Evolutionary conservation across 352 stramenopile genomes (phyloP).

Genomic region (Pythium vanterpoolii): DNA sequence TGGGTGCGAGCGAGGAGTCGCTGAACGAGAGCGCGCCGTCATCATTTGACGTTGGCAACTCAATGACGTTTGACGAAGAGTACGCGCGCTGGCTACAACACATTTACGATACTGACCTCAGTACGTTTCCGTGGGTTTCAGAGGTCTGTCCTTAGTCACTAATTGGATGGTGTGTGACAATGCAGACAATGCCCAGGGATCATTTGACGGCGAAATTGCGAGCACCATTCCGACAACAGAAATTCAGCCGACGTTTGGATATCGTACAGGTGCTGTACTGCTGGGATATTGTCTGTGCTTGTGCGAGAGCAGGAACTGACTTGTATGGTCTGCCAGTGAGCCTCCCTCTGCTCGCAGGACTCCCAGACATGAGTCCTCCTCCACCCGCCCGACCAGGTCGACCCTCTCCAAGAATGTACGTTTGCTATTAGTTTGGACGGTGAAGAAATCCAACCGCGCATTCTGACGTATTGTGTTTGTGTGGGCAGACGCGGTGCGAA

Average conservation of each 20-base stretch:
- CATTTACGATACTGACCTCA: conserved; percentile 81
- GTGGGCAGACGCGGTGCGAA: conserved; percentile 50
- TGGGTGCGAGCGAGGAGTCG: conserved; percentile 71
- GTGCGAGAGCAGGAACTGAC: no score
- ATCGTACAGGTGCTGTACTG: conserved; percentile 29
- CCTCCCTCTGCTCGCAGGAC: conserved; percentile 34
- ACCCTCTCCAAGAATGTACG: conserved; percentile 32
- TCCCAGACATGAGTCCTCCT: conserved; percentile 25
- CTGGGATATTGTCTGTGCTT: conserved; percentile 1
- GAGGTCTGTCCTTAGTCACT: neutral
- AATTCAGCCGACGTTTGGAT: conserved; percentile 30
- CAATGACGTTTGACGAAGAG: conserved; percentile 82
- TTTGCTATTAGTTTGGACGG: neutral
- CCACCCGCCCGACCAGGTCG: conserved; percentile 23
- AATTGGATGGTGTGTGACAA: neutral
- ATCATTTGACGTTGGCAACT: conserved; percentile 55
- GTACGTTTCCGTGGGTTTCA: conserved; percentile 30
- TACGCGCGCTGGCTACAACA: conserved; percentile 87
- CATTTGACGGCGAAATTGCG: conserved; percentile 26
- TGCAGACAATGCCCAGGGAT: conserved; percentile 25
- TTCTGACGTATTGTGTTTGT: neutral
- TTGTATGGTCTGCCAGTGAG: conserved; percentile 56
- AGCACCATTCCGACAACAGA: conserved; percentile 24
- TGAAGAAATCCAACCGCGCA: neutral
- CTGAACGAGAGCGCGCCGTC: conserved; percentile 61